Evolutionary conservation across 1,284 basidiomycete species (phyloP), one percentile per base, ranked within the genome.

Genomic region (Fereydounia khargensis): DNA sequence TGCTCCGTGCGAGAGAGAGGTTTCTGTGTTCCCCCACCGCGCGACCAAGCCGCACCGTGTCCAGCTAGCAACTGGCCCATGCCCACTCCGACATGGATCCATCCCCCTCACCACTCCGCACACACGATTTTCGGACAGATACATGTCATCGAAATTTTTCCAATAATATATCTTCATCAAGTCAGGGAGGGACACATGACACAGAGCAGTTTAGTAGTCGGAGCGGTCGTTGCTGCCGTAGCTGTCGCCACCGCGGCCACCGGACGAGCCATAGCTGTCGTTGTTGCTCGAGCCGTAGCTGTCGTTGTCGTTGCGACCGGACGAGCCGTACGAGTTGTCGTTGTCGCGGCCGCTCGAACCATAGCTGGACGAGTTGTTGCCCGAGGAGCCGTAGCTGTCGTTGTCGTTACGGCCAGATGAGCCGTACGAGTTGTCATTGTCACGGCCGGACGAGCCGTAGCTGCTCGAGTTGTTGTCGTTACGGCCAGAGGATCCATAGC

Each of bases 161-260:
- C n/a, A n/a, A n/a, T n/a, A n/a, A n/a, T n/a, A n/a, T n/a, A n/a
- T n/a, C n/a, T n/a, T n/a, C n/a, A n/a, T n/a, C n/a, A n/a, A n/a
- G n/a, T n/a, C n/a, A n/a, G 6, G 19, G 16, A n/a, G 19, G 20
- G 20, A 19, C n/a, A 10, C 38, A 18, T 25, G 10, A 17, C 17
- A 39, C n/a, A 16, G n/a, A 25, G 16, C 27, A 4, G 18, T 14
- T 34, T 42, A 43, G 47, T 49, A 42, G 41, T 43, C 42, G 34
- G 34, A 16, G 53, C 36, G 37, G 53, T 46, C 42, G 50, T 44
- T 43, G 35, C 21, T 23, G 42, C 35, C 28, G 40, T 42, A 45
- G 41, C 27, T 32, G 32, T 35, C 18, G 34, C 34, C 34, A 13
- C 21, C 7, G 32, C 14, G 32, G 8, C 25, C 16, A 19, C 20